Evolutionary conservation across 140 eudicot species (phyloP).

Genomic region (Stevia rebaudiana): DNA sequence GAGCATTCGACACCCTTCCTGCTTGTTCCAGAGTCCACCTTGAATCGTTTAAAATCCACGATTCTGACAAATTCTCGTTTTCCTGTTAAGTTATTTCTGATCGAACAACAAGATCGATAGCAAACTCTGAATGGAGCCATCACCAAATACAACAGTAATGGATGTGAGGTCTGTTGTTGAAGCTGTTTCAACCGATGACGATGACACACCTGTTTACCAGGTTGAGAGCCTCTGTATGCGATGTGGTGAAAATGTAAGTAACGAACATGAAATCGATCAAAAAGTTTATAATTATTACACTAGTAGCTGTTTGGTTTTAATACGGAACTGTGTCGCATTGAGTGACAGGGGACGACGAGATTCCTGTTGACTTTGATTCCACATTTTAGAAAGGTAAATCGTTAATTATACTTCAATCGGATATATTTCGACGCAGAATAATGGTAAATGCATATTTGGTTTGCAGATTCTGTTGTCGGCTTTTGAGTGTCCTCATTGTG

Average conservation of each 20-base stretch:
- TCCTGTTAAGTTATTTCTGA: background rate
- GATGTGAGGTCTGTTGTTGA: conserved; percentile 77
- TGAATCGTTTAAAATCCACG: conserved; percentile 3
- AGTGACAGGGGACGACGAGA: conserved; percentile 71
- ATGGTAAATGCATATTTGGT: background rate
- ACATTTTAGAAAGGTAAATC: conserved; percentile 69
- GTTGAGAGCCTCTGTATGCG: conserved; percentile 97
- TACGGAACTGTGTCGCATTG: conserved; percentile 7
- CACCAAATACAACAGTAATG: conserved; percentile 28
- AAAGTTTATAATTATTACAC: background rate
- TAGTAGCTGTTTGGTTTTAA: background rate
- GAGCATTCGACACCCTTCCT: conserved; percentile 21
- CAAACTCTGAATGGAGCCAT: background rate
- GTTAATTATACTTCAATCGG: background rate
- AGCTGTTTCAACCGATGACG: conserved; percentile 52
- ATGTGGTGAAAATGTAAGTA: conserved; percentile 67
- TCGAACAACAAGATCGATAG: conserved; percentile 1
- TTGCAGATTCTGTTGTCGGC: conserved; percentile 87
- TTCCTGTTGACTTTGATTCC: conserved; percentile 69
- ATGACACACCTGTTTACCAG: conserved; percentile 62
- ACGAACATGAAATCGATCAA: background rate
- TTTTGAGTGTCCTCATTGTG: conserved; percentile 91
- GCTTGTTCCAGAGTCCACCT: conserved; percentile 20
- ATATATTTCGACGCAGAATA: background rate
- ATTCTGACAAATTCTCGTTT: background rate